Evolutionary conservation across 768 basidiomycete species (phyloP), one percentile per base, ranked within the genome.

Genomic region (Pleurotus tuoliensis): DNA sequence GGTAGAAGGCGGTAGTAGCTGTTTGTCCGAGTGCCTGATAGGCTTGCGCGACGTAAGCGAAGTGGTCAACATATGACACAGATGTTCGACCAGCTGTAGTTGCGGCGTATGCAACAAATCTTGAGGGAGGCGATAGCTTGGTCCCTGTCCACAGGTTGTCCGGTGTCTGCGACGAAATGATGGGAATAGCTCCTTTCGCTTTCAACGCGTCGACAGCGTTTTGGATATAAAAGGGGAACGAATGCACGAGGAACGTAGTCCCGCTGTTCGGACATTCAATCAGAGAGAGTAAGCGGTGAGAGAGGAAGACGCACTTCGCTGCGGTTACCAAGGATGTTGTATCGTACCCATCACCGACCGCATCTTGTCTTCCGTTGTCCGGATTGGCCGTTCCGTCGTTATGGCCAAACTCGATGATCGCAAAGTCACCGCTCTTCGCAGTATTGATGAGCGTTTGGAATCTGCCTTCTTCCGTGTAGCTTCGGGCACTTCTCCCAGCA

Each of bases 91-190:
- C 67, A 5, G 72, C 77, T 16, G 71, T 70, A 1, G 66, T 66
- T 56, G 74, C 63, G 11, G 78, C 76, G 62, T 80, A 81, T 11
- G 63, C 69, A 13, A 79, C 77, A 57, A 79, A 81, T 16, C 79
- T 71, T 11, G 74, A 67, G 12, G 68, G 67, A n/a, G 74, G 65
- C n/a, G 59, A 61, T 24, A 76, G 72, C 45, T 64, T 60, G 18
- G 64, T 66, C 45, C 70, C 70, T 1, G 65, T 54, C 76, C 76
- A 82, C 30, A 69, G 69, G 62, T 81, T 77, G 59, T 71, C 66
- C 5, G 80, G 80, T 2, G 80, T 81, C 57, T 77, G 76, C 2
- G 77, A 75, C 11, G 76, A 76, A 8, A 81, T 66, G 55, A 82
- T 79, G 27, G 74, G 72, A 25, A 71, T 77, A 34, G 73, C 77